These are phyloP conservation scores for Pistacia vera DNA, from an alignment of 345 rosid genomes.

Conservation along the genomic window DNA sequence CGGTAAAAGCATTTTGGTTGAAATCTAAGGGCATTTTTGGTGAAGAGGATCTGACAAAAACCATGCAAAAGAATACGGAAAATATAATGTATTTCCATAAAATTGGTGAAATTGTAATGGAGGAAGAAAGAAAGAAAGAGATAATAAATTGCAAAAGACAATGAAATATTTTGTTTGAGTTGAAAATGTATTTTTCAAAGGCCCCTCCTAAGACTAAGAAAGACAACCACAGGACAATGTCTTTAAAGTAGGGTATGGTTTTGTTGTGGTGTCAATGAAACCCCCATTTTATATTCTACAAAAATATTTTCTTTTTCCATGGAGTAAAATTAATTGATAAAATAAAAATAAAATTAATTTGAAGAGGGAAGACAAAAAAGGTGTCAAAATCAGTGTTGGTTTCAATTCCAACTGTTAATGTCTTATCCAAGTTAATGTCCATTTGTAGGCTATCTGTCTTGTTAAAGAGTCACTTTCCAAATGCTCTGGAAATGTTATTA, in stretches of 20 bases:
- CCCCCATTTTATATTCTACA: not conserved
- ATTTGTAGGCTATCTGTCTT: slow-evolving; percentile 30
- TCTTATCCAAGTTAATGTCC: slow-evolving; percentile 29
- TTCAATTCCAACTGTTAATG: slow-evolving; percentile 29
- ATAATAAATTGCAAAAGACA: slow-evolving; percentile 21
- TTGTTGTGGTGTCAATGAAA: slow-evolving; percentile 20
- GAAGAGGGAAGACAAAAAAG: slow-evolving; percentile 2
- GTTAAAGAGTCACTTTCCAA: slow-evolving; percentile 37
- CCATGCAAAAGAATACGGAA: no score
- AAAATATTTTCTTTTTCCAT: not conserved
- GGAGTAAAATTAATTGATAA: no score
- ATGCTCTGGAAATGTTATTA: not conserved
- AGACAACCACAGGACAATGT: slow-evolving; percentile 50
- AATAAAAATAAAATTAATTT: not conserved
- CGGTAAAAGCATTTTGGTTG: no score
- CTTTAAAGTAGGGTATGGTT: not conserved
- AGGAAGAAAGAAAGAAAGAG: not conserved
- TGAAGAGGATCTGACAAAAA: no score
- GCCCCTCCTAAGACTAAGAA: slow-evolving; percentile 19
- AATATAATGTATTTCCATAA: no score
- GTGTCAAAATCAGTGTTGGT: slow-evolving; percentile 36
- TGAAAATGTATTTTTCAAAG: slow-evolving; percentile 4
- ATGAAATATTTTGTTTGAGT: not conserved
- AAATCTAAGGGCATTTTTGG: no score
- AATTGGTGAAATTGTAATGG: no score